Base-by-base conservation (phyloP, 768 basidiomycete genomes). In the Amanita brunnescens region DNA sequence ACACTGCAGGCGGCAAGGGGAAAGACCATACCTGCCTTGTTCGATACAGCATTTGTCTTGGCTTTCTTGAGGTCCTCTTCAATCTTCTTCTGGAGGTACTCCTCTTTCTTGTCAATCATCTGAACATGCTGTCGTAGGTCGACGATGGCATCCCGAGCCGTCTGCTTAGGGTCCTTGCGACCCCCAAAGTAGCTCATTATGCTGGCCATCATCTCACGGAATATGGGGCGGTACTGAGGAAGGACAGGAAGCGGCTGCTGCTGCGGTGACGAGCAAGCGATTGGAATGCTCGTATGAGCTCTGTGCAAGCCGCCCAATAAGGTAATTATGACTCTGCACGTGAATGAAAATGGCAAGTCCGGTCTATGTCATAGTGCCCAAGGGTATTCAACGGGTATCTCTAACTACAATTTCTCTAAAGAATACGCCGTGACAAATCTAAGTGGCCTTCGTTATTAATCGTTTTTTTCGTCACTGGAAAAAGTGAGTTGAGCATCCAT, bases 41-140 rank as follows among this genome's bases (percentile, higher is more conserved):
- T 98, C 47, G 86, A 81, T 44, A 95, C 90, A 40, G 91, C 94
- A 66, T 97, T 96, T 29, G 85, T 81, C 66, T 79, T 85, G 13
- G 96, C 96, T 72, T 91, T 95, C 77, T 83, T 84, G 60, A 82
- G 58, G 62, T 98, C 95, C 57, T 96, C 92, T 48, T 95, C 92
- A 57, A 96, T 89, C 82, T 94, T 92, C 81, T 89, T 93, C 77
- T 87, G 85, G 55, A 97, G 72, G 67, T 90, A 77, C 67, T 98
- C 95, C 73, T 97, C 96, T 76, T 95, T 97, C 91, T 97, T 99
- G 80, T 97, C 93, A 59, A 98, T 83, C 84, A 95, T 87, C 70
- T 91, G 81, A 55, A 97, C 78, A 66, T 98, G 93, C 70, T 95
- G 87, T 62, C 95, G 82, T 59, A 99, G 75, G 40, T 78, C 78